Evolutionary conservation across 805 yeast species (phyloP), one percentile per base, ranked within the genome.

Genomic region (Ogataea philodendri): DNA sequence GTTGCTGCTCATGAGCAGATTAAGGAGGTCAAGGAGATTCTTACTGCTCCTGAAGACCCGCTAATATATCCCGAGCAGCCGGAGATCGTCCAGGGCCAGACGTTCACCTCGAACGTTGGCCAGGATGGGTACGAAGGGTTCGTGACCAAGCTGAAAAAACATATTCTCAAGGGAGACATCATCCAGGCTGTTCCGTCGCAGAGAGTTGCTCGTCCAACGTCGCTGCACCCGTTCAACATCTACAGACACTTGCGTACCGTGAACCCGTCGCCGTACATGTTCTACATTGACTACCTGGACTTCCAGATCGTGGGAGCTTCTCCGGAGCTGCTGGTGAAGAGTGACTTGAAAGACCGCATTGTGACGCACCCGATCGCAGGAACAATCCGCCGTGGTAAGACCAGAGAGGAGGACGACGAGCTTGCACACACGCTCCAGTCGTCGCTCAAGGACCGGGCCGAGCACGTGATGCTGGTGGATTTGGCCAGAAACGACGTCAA

Each of bases 101-200:
- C 71, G 3, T 90, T 86, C 62, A 74, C 78, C 8, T 88, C 97
- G 7, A 93, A 93, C 60, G 78, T 90, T 45, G 99, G 97, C 30
- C 84, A 87, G 65, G 84, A 79, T 39, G 98, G 98, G 32, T 93
- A 93, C 59, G 95, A 93, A 63, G 52, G 52, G 19, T 95, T 86
- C 60, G 99, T 93, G 24, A 59, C 67, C 9, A 70, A 62, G 9
- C 72, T 93, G 54, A 88, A 88, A 55, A 63, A 75, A 26, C 96
- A 90, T 55, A 93, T 93, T 51, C 63, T 80, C 51, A 76, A 78
- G 49, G 99, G 98, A 41, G 97, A 93, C 55, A 86, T 93, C 39
- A 84, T 93, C 65, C 99, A 93, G 63, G 96, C 95, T 1, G 99
- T 93, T 15, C 99, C 99, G 5, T 89, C 97, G 1, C 98, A 93